These are phyloP conservation scores for Inga leiocalycina DNA, from an alignment of 306 rosid species.

Conservation along the genomic window DNA sequence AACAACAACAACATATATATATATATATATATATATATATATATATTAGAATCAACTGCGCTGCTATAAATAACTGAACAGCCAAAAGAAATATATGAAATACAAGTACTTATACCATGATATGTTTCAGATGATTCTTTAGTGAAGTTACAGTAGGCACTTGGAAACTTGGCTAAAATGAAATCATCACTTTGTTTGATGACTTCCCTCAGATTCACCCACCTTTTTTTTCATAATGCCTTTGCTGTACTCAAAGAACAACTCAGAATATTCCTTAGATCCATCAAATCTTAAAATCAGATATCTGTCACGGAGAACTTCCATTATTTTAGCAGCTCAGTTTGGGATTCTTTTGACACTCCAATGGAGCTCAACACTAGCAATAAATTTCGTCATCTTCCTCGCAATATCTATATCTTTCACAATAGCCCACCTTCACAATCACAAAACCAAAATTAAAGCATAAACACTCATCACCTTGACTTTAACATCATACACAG, in stretches of 20 bases:
- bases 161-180: conserved; percentile 41
- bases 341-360: conserved; percentile 77
- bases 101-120: conserved; percentile 45
- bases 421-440: conserved; percentile 74
- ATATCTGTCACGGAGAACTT: conserved; percentile 58
- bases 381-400: conserved; percentile 56
- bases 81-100: background rate
- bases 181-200: conserved; percentile 39
- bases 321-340: conserved; percentile 68
- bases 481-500: too few species aligned
- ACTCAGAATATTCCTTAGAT: conserved; percentile 31
- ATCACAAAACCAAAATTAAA: background rate
- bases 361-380: conserved; percentile 67
- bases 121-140: conserved; percentile 47
- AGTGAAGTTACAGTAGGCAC: conserved; percentile 53
- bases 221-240: conserved; percentile 54
- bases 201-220: conserved; percentile 59
- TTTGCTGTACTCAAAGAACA: conserved; percentile 52
- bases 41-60: too few species aligned
- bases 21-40: too few species aligned
- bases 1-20: too few species aligned
- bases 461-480: background rate
- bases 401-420: conserved; percentile 69
- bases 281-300: conserved; percentile 38
- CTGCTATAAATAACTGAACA: background rate